These are phyloP conservation scores for Yamadazyma kanchanaburiensis DNA, from an alignment of 1,139 yeast species.

Conservation along the genomic window DNA sequence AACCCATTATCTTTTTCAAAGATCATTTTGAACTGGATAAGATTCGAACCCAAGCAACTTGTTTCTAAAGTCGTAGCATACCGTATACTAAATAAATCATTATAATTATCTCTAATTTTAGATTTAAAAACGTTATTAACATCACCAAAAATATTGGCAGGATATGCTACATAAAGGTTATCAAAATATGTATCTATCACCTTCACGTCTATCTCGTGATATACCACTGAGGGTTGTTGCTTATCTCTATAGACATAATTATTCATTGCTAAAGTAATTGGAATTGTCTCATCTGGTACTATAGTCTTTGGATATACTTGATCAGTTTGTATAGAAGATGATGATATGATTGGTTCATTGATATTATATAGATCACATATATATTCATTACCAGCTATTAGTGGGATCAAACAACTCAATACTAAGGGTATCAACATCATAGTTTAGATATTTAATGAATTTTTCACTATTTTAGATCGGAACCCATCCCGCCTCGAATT, in stretches of 20 bases:
- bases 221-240: slow-evolving; percentile 3
- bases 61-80: slow-evolving; percentile 8
- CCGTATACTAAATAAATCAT: slow-evolving; percentile 9
- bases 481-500: too few species aligned
- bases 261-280: slow-evolving; percentile 11
- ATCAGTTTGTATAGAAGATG: slow-evolving; percentile 7
- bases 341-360: background rate
- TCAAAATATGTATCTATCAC: slow-evolving; percentile 10
- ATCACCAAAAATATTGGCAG: slow-evolving; percentile 7
- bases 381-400: too few species aligned
- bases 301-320: slow-evolving; percentile 11
- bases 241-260: slow-evolving; percentile 10
- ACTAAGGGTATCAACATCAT: too few species aligned
- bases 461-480: too few species aligned
- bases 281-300: slow-evolving; percentile 9
- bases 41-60: slow-evolving; percentile 11
- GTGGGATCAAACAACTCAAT: too few species aligned
- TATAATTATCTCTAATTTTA: slow-evolving; percentile 10
- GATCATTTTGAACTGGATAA: slow-evolving; percentile 13
- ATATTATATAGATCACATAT: slow-evolving; percentile 2
- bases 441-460: too few species aligned
- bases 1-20: slow-evolving; percentile 7
- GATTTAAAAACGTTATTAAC: slow-evolving; percentile 3
- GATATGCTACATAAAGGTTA: slow-evolving; percentile 11
- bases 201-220: slow-evolving; percentile 13